Conservation (phyloP, 1,284 basidiomycete genomes). For the Apiotrichum sp. region DNA sequence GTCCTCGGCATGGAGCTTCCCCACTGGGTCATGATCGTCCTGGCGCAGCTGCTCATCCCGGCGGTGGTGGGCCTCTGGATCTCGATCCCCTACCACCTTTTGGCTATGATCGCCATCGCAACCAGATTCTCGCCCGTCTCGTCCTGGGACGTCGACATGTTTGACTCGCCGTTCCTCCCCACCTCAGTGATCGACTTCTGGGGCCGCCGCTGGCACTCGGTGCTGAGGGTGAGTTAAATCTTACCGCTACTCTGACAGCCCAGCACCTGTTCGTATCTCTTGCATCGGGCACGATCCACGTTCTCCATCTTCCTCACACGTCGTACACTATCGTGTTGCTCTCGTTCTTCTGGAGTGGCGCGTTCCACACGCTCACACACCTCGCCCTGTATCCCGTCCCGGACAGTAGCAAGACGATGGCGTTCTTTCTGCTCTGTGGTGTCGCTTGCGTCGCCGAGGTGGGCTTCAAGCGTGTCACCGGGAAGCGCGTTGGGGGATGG, state of each 20-base stretch:
- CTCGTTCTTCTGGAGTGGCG: conserved; percentile 32
- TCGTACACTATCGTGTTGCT: conserved; percentile 23
- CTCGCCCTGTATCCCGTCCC: conserved; percentile 34
- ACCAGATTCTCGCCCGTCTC: conserved; percentile 25
- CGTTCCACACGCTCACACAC: conserved; percentile 34
- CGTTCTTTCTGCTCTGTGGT: conserved; percentile 33
- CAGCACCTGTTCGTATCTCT: conserved; percentile 36
- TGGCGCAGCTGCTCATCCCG: conserved; percentile 20
- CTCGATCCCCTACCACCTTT: conserved; percentile 26
- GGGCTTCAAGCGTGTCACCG: conserved; percentile 30
- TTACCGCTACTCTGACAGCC: background rate
- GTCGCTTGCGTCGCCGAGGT: conserved; percentile 32
- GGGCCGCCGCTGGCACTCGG: conserved; percentile 43
- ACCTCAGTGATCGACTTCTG: conserved; percentile 40
- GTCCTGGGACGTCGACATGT: conserved; percentile 34
- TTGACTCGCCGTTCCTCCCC: conserved; percentile 27
- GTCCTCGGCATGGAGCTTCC: background rate
- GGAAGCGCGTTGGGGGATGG: conserved; percentile 28
- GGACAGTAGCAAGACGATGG: conserved; percentile 17
- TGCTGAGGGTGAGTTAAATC: background rate
- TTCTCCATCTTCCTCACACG: conserved; percentile 16
- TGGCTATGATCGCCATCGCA: conserved; percentile 19
- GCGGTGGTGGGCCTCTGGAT: conserved; percentile 23
- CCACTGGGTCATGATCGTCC: conserved; percentile 10
- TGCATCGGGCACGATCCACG: conserved; percentile 21